These are phyloP conservation scores for Glycine latifolia DNA, from an alignment of 306 rosid species.

Conservation along the genomic window DNA sequence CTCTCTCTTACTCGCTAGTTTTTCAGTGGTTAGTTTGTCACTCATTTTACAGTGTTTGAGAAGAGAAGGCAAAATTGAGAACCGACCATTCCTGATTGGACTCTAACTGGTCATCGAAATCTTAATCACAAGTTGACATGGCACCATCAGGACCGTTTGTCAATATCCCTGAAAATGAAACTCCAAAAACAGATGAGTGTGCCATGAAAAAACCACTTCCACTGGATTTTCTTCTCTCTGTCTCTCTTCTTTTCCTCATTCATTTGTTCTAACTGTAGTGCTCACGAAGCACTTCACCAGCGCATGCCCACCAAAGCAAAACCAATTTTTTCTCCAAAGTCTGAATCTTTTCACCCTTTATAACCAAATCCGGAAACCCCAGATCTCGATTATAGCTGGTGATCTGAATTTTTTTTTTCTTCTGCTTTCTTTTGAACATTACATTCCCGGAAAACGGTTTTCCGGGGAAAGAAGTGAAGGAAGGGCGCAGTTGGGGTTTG, in stretches of 20 bases:
- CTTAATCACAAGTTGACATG: conserved; percentile 26
- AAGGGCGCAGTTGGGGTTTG: conserved; percentile 21
- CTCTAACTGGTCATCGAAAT: neutral
- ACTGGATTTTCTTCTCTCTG: conserved; percentile 2
- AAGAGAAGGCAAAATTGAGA: conserved; percentile 17
- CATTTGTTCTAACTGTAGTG: neutral
- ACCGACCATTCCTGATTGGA: neutral
- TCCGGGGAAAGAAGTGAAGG: neutral
- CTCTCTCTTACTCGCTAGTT: neutral
- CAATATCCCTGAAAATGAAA: conserved; percentile 32
- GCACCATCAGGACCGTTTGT: conserved; percentile 51
- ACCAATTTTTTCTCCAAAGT: conserved; percentile 3
- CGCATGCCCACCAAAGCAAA: conserved; percentile 37
- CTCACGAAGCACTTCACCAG: conserved; percentile 29
- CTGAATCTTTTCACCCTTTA: conserved; percentile 29
- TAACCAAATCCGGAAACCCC: conserved; percentile 28
- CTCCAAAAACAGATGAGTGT: neutral
- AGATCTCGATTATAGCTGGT: conserved; percentile 44
- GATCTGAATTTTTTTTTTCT: conserved; percentile 35
- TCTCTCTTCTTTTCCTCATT: neutral
- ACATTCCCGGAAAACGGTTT: conserved; percentile 23
- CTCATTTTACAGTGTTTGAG: conserved; percentile 7
- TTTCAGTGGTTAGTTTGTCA: neutral
- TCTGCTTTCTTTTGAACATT: neutral
- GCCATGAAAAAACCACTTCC: conserved; percentile 4